Evolutionary conservation across 2,329 filamentous ascomycete genomes (phyloP).

Genomic region (Penicillium hordei): DNA sequence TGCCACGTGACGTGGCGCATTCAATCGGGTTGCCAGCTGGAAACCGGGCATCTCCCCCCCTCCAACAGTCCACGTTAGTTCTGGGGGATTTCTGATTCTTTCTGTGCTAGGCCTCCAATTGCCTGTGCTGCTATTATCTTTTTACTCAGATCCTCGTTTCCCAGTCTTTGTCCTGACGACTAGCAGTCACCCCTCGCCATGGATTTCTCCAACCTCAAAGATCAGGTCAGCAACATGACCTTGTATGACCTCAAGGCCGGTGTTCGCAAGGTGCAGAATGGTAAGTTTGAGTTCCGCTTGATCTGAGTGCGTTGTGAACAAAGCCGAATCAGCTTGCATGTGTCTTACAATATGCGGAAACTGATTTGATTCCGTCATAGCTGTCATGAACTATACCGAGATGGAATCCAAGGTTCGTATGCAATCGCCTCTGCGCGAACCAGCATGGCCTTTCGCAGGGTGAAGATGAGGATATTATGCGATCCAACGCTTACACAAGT

Average conservation of each 20-base stretch:
- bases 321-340: constrained; percentile 1
- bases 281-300: constrained; percentile 52
- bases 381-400: constrained; percentile 97
- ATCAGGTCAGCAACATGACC: constrained; percentile 85
- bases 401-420: constrained; percentile 69
- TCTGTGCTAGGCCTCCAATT: constrained; percentile 13
- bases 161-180: constrained; percentile 9
- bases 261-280: constrained; percentile 95
- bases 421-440: constrained; percentile 16
- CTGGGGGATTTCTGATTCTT: constrained; percentile 17
- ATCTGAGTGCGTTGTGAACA: background rate
- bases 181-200: constrained; percentile 51
- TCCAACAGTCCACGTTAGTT: constrained; percentile 17
- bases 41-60: constrained; percentile 21
- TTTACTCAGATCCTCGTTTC: background rate
- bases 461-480: background rate
- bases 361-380: constrained; percentile 49
- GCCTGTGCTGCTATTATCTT: constrained; percentile 4
- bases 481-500: constrained; percentile 22
- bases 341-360: constrained; percentile 7
- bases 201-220: constrained; percentile 83
- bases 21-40: constrained; percentile 30
- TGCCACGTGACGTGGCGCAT: constrained; percentile 35
- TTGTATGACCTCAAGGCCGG: constrained; percentile 95
- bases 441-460: background rate